A percentile compares a stretch with the other conserved stretches of the same genome.
These are phyloP conservation scores for Trypanosoma congolense DNA, from an alignment of 208 protist genomes.

Conservation along the genomic window DNA sequence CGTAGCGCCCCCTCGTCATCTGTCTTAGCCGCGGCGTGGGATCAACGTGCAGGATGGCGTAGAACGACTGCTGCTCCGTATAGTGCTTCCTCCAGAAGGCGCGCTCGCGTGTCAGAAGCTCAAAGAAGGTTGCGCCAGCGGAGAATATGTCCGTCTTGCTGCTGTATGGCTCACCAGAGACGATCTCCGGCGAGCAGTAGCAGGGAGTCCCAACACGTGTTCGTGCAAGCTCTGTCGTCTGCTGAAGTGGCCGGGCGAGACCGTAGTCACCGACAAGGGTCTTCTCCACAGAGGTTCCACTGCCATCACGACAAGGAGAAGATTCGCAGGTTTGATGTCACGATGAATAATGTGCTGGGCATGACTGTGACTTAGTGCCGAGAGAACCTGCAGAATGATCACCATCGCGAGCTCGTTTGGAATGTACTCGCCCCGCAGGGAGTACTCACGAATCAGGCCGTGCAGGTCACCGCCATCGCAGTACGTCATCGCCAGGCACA, in stretches of 20 bases:
- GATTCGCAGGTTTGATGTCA: slow-evolving; percentile 90
- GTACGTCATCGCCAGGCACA: slow-evolving; percentile 83
- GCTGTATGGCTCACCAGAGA: slow-evolving; percentile 81
- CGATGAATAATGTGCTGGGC: slow-evolving; percentile 79
- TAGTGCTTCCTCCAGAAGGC: slow-evolving; percentile 61
- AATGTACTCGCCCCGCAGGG: slow-evolving; percentile 13
- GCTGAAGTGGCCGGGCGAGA: slow-evolving; percentile 70
- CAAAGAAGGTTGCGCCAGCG: slow-evolving; percentile 84
- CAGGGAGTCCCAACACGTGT: slow-evolving; percentile 88
- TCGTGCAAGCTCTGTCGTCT: slow-evolving; percentile 49
- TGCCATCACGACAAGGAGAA: slow-evolving; percentile 50
- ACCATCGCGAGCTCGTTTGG: slow-evolving; percentile 47
- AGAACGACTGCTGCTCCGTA: slow-evolving; percentile 50
- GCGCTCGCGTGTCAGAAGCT: slow-evolving; percentile 60
- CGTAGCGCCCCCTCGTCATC: slow-evolving; percentile 25
- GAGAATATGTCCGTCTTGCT: slow-evolving; percentile 92
- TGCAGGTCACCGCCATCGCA: slow-evolving; percentile 81
- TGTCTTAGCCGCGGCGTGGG: slow-evolving; percentile 46
- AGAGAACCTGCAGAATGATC: slow-evolving; percentile 79
- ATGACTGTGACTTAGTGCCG: slow-evolving; percentile 87
- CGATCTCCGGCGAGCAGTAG: slow-evolving; percentile 93
- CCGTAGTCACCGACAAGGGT: slow-evolving; percentile 87
- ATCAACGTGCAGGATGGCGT: slow-evolving; percentile 45
- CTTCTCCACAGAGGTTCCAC: slow-evolving; percentile 18
- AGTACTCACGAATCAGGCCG: slow-evolving; percentile 40